Base-by-base conservation (phyloP, 495 filamentous ascomycete species). In the Penicillium arizonense region DNA sequence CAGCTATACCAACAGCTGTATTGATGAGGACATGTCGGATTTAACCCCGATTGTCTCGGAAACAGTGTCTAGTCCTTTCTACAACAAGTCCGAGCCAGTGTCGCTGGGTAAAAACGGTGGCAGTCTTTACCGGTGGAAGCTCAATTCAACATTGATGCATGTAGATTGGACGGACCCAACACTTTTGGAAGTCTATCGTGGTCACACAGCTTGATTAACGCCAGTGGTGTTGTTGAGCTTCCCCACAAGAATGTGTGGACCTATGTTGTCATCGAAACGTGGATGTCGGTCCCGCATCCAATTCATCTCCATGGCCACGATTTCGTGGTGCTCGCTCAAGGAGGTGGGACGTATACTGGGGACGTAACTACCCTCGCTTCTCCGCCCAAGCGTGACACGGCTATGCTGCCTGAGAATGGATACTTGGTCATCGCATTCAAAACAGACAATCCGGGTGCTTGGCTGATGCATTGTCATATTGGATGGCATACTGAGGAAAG, bases 271-370 rank as follows among this genome's bases (percentile, higher is more conserved):
- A 75, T 84, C 53, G 72, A 68, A 34, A 62, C 26, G 72, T 89
- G 62, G 50, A 78, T 23, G 81, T 82, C 80, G 0, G 84, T 84
- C 37, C 79, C 76, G 28, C 87, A 94, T 64, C 90, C 88, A 1
- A 91, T 92, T 74, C 89, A 95, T 74, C 75, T 96, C 2, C 89
- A 94, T 74, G 88, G 89, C 1, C 90, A 95, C 48, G 53, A 62
- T n/a, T 50, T 65, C 5, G 50, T 44, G 4, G 64, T 56, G 11
- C 47, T 61, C n/a, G 42, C 47, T 1, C 50, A 55, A 14, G 60
- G 45, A 8, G 44, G 18, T 38, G 52, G 53, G 2, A 47, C 55
- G 0, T 64, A 53, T 18, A 52, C 49, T 41, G 56, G 57, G 1
- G 24, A 30, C 4, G 6, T 53, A 2, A 34, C 37, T 8, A 59